Evolutionary conservation across 73 alveolate genomes (phyloP), one percentile per base, ranked within the genome.

Genomic region (Paramecium octaurelia): DNA sequence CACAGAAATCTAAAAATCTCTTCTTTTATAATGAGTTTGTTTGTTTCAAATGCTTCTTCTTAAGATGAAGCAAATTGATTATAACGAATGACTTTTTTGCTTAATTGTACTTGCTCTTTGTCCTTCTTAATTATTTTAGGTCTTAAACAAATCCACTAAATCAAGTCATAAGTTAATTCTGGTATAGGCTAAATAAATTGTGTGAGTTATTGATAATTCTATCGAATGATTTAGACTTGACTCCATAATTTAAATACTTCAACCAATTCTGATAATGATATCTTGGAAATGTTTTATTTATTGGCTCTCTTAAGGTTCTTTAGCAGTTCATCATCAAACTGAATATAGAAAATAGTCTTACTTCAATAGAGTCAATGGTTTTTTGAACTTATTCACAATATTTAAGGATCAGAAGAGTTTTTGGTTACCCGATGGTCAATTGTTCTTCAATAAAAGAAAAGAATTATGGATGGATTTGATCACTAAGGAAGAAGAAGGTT

Each of bases 201-300:
- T 2, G 43, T 44, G 21, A 80, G 29, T 44, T 48, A n/a, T 43
- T 80, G 7, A 80, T 80, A 80, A 80, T 80, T 80, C 24, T 80
- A 80, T 80, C 91, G 21, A 21, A 80, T 80, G 8, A 80, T 80
- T 46, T 80, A 42, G 18, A 80, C 73, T 23, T 80, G 34, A 46
- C 91, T 80, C 91, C 91, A 80, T 8, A 80, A 27, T 14, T 80
- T 40, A 80, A 80, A 80, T 0, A 80, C 24, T 80, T 80, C 91
- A 7, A 80, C 10, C 12, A 80, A 80, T 40, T 80, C 91, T 11
- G 70, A 24, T 21, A 80, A 14, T 4, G 70, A 80, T n/a, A 80
- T 31, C 16, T 80, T 80, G 8, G 42, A 20, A 23, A 80, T 43
- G 43, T 42, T 80, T 24, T 42, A 24, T 27, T 80, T 48, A 44